These are phyloP conservation scores for Dioscorea alata DNA, from an alignment of 106 monocot species.

Conservation along the genomic window DNA sequence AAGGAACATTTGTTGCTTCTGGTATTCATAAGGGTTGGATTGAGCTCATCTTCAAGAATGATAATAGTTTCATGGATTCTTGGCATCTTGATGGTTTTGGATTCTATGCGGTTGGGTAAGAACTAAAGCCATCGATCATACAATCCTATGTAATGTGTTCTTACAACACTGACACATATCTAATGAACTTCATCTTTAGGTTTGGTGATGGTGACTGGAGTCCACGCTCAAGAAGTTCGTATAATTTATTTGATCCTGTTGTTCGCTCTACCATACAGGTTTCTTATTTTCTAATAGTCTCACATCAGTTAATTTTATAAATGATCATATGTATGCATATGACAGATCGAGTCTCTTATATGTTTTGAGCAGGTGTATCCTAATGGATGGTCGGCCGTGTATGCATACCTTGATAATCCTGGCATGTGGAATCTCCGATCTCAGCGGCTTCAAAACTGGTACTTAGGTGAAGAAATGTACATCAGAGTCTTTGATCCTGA, in stretches of 20 bases:
- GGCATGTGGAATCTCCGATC: constrained; percentile 56
- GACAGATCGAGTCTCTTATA: not conserved
- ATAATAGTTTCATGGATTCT: constrained; percentile 23
- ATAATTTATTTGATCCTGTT: constrained; percentile 35
- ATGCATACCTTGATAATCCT: constrained; percentile 37
- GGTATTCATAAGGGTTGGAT: constrained; percentile 37
- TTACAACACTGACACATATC: not conserved
- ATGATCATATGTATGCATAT: not conserved
- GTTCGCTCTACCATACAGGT: constrained; percentile 39
- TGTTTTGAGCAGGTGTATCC: constrained; percentile 30
- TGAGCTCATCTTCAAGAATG: constrained; percentile 33
- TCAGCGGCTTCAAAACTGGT: constrained; percentile 33
- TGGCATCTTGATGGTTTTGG: constrained; percentile 51
- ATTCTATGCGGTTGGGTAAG: constrained; percentile 43
- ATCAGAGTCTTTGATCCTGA: constrained; percentile 33
- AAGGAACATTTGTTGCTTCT: constrained; percentile 25
- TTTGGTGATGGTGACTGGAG: constrained; percentile 40
- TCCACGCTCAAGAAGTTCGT: constrained; percentile 19
- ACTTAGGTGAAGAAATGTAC: constrained; percentile 39
- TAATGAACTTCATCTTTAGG: constrained; percentile 4
- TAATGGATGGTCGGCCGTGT: constrained; percentile 37
- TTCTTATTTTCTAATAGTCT: not conserved
- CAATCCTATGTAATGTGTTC: no score
- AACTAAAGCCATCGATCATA: not conserved
- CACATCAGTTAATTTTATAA: not conserved